phyloP scores from a whole-genome alignment of 495 filamentous ascomycete genomes.

The Glarea lozoyensis region DNA sequence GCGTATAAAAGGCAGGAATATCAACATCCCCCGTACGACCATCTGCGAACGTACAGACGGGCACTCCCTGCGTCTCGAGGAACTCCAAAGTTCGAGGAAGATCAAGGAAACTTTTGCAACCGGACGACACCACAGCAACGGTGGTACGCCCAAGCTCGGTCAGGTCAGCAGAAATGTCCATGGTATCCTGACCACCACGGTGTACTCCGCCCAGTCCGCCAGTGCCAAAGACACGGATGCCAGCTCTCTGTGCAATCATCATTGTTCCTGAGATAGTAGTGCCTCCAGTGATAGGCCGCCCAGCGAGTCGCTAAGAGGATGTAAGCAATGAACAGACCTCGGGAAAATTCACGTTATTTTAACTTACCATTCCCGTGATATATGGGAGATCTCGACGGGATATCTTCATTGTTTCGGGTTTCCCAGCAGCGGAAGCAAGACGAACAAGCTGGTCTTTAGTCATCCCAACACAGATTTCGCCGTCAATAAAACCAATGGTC shows the following conservation, averaged over 20 bases:
- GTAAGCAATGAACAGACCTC: background rate
- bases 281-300: constrained; percentile 67
- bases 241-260: constrained; percentile 77
- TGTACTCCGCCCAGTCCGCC: constrained; percentile 86
- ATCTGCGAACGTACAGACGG: constrained; percentile 83
- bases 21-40: constrained; percentile 55
- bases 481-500: constrained; percentile 76
- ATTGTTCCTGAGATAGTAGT: constrained; percentile 92
- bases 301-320: constrained; percentile 45
- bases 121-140: constrained; percentile 79
- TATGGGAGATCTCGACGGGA: constrained; percentile 81
- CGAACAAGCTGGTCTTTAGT: constrained; percentile 55
- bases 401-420: constrained; percentile 61
- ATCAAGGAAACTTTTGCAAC: constrained; percentile 94
- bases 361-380: constrained; percentile 64
- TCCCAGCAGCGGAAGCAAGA: constrained; percentile 56
- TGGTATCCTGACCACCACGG: constrained; percentile 69
- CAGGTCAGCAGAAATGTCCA: constrained; percentile 93
- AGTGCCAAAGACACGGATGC: constrained; percentile 89
- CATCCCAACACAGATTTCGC: constrained; percentile 74
- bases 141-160: constrained; percentile 90
- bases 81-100: constrained; percentile 86
- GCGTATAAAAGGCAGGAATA: constrained; percentile 83
- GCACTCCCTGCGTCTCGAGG: constrained; percentile 85
- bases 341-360: background rate